Conservation (phyloP, 2,329 filamentous ascomycete genomes). For the Colletotrichum theobromicola region DNA sequence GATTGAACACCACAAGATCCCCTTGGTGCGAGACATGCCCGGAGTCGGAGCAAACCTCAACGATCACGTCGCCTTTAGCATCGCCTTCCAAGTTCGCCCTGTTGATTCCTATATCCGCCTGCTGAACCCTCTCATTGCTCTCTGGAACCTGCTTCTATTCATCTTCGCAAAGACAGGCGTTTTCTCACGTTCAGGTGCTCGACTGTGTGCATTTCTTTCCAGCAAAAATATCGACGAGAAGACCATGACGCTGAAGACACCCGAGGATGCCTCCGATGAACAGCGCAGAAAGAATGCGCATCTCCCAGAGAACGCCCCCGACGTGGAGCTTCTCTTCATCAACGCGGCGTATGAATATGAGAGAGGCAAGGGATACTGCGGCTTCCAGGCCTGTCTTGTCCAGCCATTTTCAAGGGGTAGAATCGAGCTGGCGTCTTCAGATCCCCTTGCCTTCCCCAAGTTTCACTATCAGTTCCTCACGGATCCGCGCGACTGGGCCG, state of each 20-base stretch:
- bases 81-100: constrained; percentile 30
- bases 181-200: constrained; percentile 24
- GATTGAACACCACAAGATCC: constrained; percentile 25
- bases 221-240: constrained; percentile 30
- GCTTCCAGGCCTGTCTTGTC: constrained; percentile 30
- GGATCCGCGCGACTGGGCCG: constrained; percentile 30
- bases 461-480: constrained; percentile 35
- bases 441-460: constrained; percentile 36
- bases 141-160: constrained; percentile 34
- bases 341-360: constrained; percentile 37
- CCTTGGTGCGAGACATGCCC: constrained; percentile 27
- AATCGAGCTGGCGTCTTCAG: constrained; percentile 36
- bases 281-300: constrained; percentile 23
- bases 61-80: constrained; percentile 32
- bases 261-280: not conserved
- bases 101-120: constrained; percentile 28
- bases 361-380: constrained; percentile 25
- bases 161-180: constrained; percentile 31
- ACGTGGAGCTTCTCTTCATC: constrained; percentile 41
- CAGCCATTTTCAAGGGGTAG: constrained; percentile 34
- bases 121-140: constrained; percentile 21
- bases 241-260: constrained; percentile 26
- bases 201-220: constrained; percentile 28
- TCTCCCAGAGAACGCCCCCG: constrained; percentile 28
- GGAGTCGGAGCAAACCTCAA: constrained; percentile 29